Evolutionary conservation across 1,284 basidiomycete genomes (phyloP).

Genomic region (Malassezia caprae): DNA sequence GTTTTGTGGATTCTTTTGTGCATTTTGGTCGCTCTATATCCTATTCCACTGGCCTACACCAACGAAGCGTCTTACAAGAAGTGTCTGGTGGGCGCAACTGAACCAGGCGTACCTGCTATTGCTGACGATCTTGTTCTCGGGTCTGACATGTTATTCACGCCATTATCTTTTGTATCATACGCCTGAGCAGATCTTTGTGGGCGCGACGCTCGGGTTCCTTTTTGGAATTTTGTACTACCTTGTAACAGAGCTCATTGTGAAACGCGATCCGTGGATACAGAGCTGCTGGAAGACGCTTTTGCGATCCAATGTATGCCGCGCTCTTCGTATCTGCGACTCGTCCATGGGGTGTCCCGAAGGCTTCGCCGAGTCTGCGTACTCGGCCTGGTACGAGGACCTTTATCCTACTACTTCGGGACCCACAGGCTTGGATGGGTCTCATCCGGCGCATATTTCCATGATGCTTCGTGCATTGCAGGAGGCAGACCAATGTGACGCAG

Average conservation of each 20-base stretch:
- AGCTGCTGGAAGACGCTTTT: background rate
- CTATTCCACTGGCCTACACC: constrained; percentile 59
- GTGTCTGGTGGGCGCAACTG: constrained; percentile 21
- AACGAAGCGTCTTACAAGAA: constrained; percentile 49
- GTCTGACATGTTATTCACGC: constrained; percentile 66
- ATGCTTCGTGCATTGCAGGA: constrained; percentile 62
- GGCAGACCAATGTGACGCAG: constrained; percentile 63
- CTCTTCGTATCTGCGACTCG: constrained; percentile 65
- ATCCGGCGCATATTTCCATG: constrained; percentile 47
- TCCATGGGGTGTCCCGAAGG: constrained; percentile 68
- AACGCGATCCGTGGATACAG: background rate
- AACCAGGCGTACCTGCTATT: constrained; percentile 52
- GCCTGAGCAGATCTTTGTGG: constrained; percentile 62
- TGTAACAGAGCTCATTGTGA: constrained; percentile 53
- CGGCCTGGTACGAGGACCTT: constrained; percentile 52
- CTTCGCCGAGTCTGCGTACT: constrained; percentile 60
- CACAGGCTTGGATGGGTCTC: constrained; percentile 4
- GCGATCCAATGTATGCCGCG: constrained; percentile 44
- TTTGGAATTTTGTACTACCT: constrained; percentile 58
- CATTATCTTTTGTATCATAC: constrained; percentile 67
- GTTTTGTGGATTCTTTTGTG: constrained; percentile 74
- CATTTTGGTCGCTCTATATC: constrained; percentile 66
- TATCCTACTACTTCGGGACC: constrained; percentile 44
- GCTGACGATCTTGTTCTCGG: constrained; percentile 56
- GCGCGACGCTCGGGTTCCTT: constrained; percentile 58